These are phyloP conservation scores for thale cress (Arabidopsis thaliana) DNA, from an alignment of 345 rosid genomes.

Conservation along the genomic window DNA sequence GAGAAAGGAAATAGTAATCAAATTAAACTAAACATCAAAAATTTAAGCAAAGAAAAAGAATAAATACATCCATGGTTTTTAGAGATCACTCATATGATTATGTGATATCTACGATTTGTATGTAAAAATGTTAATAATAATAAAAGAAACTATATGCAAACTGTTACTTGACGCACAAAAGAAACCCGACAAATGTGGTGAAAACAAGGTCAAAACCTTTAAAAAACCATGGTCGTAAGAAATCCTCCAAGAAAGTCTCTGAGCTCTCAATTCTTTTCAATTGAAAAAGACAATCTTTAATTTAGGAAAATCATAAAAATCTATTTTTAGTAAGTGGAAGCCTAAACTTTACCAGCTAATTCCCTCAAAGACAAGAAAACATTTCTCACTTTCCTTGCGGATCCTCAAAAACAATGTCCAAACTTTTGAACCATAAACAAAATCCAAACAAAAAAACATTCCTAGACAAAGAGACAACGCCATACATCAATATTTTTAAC, in stretches of 20 bases:
- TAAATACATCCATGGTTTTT: too few relatives aligned
- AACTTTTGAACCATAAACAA: conserved; percentile 31
- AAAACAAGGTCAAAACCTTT: conserved; percentile 21
- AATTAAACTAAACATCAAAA: too few relatives aligned
- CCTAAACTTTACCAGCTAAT: conserved; percentile 38
- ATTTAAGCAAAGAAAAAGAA: too few relatives aligned
- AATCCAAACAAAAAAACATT: conserved; percentile 35
- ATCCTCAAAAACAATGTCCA: conserved; percentile 41
- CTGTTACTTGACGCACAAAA: neutral
- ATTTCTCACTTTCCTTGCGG: conserved; percentile 17
- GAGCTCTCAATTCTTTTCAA: conserved; percentile 28
- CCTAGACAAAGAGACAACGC: conserved; percentile 12
- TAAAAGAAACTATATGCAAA: neutral
- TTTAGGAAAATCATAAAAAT: conserved; percentile 24
- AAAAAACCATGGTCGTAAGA: conserved; percentile 25
- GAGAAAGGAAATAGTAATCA: too few relatives aligned
- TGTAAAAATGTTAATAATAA: neutral
- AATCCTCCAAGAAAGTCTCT: conserved; percentile 39
- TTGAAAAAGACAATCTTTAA: conserved; percentile 17
- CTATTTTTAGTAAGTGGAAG: conserved; percentile 40
- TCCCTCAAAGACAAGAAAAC: conserved; percentile 36
- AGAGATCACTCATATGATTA: too few relatives aligned
- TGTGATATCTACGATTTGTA: too few relatives aligned
- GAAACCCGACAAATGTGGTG: conserved; percentile 13
- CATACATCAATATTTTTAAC: neutral